phyloP scores from a whole-genome alignment of 2,329 filamentous ascomycete genomes.

The Sphaerulina musiva region DNA sequence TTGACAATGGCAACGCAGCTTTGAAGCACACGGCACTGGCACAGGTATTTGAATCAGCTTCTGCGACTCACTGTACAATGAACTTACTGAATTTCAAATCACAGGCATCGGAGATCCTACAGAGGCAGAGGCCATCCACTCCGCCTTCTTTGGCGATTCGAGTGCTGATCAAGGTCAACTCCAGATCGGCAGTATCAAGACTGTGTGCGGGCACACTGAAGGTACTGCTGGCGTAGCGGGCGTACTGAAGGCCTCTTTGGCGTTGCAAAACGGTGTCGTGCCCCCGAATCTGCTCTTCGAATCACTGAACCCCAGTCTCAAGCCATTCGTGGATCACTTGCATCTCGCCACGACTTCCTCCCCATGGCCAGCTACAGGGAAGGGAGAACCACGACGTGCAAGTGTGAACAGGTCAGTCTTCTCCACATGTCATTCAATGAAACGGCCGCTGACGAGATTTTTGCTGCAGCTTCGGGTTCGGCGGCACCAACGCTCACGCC shows the following conservation, averaged over 20 bases:
- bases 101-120: conserved; percentile 14
- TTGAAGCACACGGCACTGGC: conserved; percentile 29
- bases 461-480: too few relatives aligned
- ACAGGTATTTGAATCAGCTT: too few relatives aligned
- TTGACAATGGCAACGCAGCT: too few relatives aligned
- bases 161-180: conserved; percentile 3
- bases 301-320: conserved; percentile 26
- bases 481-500: conserved; percentile 13
- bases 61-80: too few relatives aligned
- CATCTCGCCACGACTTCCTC: conserved; percentile 10
- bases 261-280: conserved; percentile 2
- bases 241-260: conserved; percentile 35
- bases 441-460: too few relatives aligned
- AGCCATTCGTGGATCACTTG: conserved; percentile 14
- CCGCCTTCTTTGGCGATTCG: not conserved
- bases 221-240: conserved; percentile 47
- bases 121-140: conserved; percentile 9
- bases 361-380: conserved; percentile 4
- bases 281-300: conserved; percentile 22
- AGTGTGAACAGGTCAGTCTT: too few relatives aligned
- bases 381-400: conserved; percentile 6
- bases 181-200: conserved; percentile 30
- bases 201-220: conserved; percentile 44
- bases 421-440: too few relatives aligned
- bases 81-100: too few relatives aligned